These are phyloP conservation scores for Neonectria ditissima DNA, from an alignment of 2,329 filamentous ascomycete species.

Conservation along the genomic window DNA sequence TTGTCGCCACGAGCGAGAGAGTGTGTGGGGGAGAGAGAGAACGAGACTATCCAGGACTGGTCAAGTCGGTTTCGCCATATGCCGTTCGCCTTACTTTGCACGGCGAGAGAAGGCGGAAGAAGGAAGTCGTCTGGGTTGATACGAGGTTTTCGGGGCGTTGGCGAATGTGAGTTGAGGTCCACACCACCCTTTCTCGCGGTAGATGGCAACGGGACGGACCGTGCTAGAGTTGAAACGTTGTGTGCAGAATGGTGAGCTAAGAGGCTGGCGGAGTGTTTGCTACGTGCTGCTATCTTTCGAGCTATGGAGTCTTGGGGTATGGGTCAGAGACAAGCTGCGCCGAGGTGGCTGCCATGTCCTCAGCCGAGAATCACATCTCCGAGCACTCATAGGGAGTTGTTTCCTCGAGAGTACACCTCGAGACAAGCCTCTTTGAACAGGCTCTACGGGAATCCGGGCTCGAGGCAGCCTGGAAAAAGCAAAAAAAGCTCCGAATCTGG, in stretches of 20 bases:
- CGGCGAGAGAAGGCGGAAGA: neutral
- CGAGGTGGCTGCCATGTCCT: conserved; percentile 16
- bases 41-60: conserved; percentile 2
- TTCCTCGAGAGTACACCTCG: neutral
- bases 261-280: conserved; percentile 12
- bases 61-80: neutral
- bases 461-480: neutral
- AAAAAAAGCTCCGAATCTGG: neutral
- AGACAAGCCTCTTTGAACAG: neutral
- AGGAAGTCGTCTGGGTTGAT: neutral
- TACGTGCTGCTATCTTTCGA: neutral
- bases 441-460: neutral
- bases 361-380: neutral
- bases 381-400: neutral
- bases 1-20: neutral
- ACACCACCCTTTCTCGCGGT: conserved; percentile 9
- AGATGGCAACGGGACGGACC: conserved; percentile 5
- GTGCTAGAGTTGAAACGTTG: conserved; percentile 35
- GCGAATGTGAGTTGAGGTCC: conserved; percentile 29
- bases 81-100: neutral
- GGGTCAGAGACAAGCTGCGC: conserved; percentile 26
- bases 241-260: conserved; percentile 28
- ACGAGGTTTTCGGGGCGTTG: conserved; percentile 16
- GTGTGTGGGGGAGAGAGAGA: neutral
- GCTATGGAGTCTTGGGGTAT: neutral